A percentile compares a stretch with the other conserved stretches of the same genome.
Evolutionary conservation across 169 alveolate species (phyloP).

Genomic region (Blepharisma undulans): DNA sequence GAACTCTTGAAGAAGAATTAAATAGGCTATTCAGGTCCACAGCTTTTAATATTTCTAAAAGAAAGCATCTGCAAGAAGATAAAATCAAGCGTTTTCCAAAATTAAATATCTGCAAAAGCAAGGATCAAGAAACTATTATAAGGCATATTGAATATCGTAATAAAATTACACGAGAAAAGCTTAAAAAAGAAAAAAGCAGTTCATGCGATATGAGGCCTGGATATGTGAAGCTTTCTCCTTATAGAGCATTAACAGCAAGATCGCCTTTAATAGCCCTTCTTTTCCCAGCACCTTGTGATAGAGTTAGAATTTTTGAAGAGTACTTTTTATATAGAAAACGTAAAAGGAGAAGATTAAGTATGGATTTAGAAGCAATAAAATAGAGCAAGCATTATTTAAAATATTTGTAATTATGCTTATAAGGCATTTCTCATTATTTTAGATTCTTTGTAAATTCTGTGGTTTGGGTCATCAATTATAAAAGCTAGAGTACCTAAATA

Average conservation of each 20-base stretch:
- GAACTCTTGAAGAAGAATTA: constrained; percentile 25
- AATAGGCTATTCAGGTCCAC: constrained; percentile 26
- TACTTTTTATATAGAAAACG: constrained; percentile 3
- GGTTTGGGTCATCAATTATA: constrained; percentile 32
- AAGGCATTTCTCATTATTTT: constrained; percentile 40
- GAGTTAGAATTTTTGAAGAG: constrained; percentile 15
- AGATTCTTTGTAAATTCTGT: constrained; percentile 20
- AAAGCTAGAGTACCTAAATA: constrained; percentile 38
- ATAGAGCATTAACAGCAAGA: constrained; percentile 8
- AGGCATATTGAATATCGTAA: background rate
- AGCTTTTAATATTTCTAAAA: constrained; percentile 22
- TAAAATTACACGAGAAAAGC: background rate
- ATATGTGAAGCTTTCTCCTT: constrained; percentile 30
- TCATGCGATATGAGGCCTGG: constrained; percentile 15
- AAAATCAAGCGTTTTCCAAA: constrained; percentile 4
- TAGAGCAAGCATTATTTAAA: background rate
- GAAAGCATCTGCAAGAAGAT: constrained; percentile 26
- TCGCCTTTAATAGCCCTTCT: constrained; percentile 32
- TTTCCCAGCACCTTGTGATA: constrained; percentile 24
- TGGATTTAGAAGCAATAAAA: background rate
- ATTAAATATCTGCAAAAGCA: background rate
- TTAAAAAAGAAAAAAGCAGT: background rate
- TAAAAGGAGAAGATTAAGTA: background rate
- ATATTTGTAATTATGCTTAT: background rate
- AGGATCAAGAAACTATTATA: constrained; percentile 10